Evolutionary conservation across 495 filamentous ascomycete genomes (phyloP).

Genomic region (Penicillium argentinense): DNA sequence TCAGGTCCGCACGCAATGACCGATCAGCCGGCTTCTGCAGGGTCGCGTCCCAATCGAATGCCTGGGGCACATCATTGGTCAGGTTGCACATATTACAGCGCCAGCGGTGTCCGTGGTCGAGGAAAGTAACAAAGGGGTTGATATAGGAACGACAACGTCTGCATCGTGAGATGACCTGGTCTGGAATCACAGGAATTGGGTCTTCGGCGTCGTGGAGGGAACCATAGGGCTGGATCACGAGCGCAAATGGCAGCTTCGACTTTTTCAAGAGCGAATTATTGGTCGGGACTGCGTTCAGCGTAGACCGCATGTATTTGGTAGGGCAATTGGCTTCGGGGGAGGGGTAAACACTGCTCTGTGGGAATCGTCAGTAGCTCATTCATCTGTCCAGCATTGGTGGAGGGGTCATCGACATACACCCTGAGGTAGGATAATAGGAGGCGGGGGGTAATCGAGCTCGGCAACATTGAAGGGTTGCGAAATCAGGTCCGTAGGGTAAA

Average conservation of each 20-base stretch:
- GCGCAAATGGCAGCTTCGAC: constrained; percentile 89
- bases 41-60: constrained; percentile 95
- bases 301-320: constrained; percentile 93
- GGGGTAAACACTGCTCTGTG: constrained; percentile 84
- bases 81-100: constrained; percentile 99
- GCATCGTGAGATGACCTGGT: constrained; percentile 96
- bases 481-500: constrained; percentile 88
- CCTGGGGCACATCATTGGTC: constrained; percentile 97
- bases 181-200: constrained; percentile 84
- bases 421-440: constrained; percentile 84
- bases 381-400: background rate
- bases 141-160: constrained; percentile 95
- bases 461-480: constrained; percentile 91
- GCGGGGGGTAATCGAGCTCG: constrained; percentile 89
- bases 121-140: constrained; percentile 93
- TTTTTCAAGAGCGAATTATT: constrained; percentile 92
- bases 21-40: constrained; percentile 86
- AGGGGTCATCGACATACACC: constrained; percentile 63
- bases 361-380: constrained; percentile 27
- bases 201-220: constrained; percentile 92
- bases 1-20: constrained; percentile 86
- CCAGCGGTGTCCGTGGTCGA: constrained; percentile 97
- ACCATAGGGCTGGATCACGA: constrained; percentile 93
- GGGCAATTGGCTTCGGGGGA: constrained; percentile 91
- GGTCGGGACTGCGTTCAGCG: constrained; percentile 88